Percentiles rank a stretch among this genome's conserved stretches.
phyloP scores from a whole-genome alignment of 768 basidiomycete genomes.

The Suillus hirtellus region DNA sequence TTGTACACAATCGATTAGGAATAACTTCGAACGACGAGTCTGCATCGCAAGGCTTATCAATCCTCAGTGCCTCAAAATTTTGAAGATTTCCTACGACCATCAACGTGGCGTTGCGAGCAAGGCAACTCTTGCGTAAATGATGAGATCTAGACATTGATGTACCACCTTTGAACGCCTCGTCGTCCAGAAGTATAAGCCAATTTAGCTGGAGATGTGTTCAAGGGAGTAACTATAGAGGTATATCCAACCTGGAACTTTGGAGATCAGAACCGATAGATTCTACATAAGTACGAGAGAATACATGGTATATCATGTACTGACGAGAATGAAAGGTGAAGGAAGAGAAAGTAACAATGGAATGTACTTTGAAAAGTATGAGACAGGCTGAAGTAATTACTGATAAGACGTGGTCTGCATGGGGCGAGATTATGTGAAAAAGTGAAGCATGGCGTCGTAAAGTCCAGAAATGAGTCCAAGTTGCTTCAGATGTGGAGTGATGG shows the following conservation, averaged over 20 bases:
- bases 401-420: too few relatives aligned
- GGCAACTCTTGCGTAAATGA: not conserved
- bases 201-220: not conserved
- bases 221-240: not conserved
- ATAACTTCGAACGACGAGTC: not conserved
- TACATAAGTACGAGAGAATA: too few relatives aligned
- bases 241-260: not conserved
- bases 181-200: not conserved
- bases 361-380: too few relatives aligned
- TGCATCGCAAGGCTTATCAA: not conserved
- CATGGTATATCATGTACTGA: too few relatives aligned
- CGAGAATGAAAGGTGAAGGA: too few relatives aligned
- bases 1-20: not conserved
- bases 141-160: not conserved
- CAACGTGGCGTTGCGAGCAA: not conserved
- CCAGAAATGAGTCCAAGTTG: not conserved
- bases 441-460: not conserved
- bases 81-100: not conserved
- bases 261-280: not conserved
- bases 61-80: not conserved
- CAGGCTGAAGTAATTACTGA: too few relatives aligned
- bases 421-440: too few relatives aligned
- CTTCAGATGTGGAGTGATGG: not conserved
- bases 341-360: too few relatives aligned
- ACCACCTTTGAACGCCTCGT: not conserved